A percentile compares a stretch with the other conserved stretches of the same genome.
These are phyloP conservation scores for Cryptococcus wingfieldii DNA, from an alignment of 1,284 basidiomycete species.

Conservation along the genomic window DNA sequence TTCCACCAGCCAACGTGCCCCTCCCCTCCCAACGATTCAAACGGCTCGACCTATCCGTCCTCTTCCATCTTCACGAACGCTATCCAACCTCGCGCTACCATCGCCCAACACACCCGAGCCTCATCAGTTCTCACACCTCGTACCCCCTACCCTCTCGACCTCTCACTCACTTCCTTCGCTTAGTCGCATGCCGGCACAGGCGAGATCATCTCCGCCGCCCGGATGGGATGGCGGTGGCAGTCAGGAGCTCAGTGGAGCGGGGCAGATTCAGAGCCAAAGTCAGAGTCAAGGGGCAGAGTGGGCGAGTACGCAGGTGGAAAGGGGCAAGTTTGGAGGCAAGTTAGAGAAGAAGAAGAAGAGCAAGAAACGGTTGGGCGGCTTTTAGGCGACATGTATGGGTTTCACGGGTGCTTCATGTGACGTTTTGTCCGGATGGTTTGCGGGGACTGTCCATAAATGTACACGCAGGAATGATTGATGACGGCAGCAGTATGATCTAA, in stretches of 20 bases:
- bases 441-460: too few relatives aligned
- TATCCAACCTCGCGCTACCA: neutral
- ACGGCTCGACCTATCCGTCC: neutral
- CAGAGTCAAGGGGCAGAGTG: conserved; percentile 4
- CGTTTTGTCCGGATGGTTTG: too few relatives aligned
- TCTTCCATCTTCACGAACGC: neutral
- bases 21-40: too few relatives aligned
- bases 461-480: too few relatives aligned
- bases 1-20: too few relatives aligned
- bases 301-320: conserved; percentile 32
- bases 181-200: neutral
- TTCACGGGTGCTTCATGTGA: too few relatives aligned
- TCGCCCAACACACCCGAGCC: neutral
- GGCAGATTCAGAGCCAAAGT: conserved; percentile 1
- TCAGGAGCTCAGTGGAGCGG: neutral
- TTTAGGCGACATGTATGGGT: conserved; percentile 13
- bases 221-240: neutral
- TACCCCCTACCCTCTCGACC: neutral
- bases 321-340: conserved; percentile 30
- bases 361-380: conserved; percentile 39
- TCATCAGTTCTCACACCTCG: neutral
- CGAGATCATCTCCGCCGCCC: conserved; percentile 10
- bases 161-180: neutral
- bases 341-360: conserved; percentile 22
- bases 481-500: too few relatives aligned